These are phyloP conservation scores for Tubosaeta sp. DNA, from an alignment of 768 basidiomycete species.

Conservation along the genomic window DNA sequence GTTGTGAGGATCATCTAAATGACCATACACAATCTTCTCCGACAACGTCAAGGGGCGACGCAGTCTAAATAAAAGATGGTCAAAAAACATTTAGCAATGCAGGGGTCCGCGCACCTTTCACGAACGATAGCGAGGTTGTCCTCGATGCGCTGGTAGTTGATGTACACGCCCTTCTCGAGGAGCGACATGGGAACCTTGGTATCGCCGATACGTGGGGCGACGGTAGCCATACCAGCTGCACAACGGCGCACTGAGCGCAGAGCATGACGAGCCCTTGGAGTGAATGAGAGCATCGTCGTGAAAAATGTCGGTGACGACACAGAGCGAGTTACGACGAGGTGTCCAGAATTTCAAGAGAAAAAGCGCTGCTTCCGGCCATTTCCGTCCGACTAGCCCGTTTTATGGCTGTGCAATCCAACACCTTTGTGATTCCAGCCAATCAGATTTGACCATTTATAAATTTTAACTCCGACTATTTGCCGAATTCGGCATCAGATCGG, in stretches of 20 bases:
- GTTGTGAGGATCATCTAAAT: conserved; percentile 89
- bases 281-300: conserved; percentile 60
- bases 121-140: conserved; percentile 91
- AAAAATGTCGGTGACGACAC: conserved; percentile 25
- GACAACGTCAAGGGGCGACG: conserved; percentile 89
- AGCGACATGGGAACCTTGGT: conserved; percentile 88
- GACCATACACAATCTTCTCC: conserved; percentile 97
- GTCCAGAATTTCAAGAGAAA: conserved; percentile 21
- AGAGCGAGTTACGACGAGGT: neutral
- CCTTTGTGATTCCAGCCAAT: conserved; percentile 25
- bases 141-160: conserved; percentile 97
- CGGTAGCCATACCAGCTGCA: conserved; percentile 77
- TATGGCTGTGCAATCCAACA: conserved; percentile 11
- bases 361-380: conserved; percentile 22
- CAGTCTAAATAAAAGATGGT: conserved; percentile 46
- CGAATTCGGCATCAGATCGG: conserved; percentile 5
- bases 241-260: conserved; percentile 49
- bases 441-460: conserved; percentile 16
- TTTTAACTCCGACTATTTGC: conserved; percentile 9
- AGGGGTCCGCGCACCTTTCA: conserved; percentile 62
- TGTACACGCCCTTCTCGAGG: conserved; percentile 76
- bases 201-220: conserved; percentile 75
- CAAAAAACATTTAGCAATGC: neutral
- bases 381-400: conserved; percentile 17
- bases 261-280: conserved; percentile 50